These are phyloP conservation scores for Vigna angularis DNA, from an alignment of 306 rosid species.

Conservation along the genomic window DNA sequence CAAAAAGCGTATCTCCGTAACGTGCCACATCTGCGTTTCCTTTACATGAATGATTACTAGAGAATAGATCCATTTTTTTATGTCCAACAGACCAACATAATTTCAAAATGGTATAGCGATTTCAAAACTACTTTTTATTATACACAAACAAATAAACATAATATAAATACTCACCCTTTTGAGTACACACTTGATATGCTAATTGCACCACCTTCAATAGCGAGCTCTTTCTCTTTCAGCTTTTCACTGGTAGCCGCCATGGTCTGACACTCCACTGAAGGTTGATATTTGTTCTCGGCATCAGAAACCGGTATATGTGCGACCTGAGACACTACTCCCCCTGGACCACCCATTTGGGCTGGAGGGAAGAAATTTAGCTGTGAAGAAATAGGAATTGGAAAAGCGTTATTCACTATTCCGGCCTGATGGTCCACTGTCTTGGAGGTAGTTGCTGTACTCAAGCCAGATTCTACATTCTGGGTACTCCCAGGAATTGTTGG, in stretches of 20 bases:
- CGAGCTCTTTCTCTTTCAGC: conserved; percentile 79
- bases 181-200: conserved; percentile 92
- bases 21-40: conserved; percentile 17
- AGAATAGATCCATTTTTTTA: conserved; percentile 15
- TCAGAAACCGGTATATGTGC: conserved; percentile 63
- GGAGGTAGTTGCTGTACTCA: conserved; percentile 62
- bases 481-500: conserved; percentile 61
- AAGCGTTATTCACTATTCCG: conserved; percentile 59
- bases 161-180: conserved; percentile 73
- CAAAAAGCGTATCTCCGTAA: conserved; percentile 14
- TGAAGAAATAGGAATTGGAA: conserved; percentile 60
- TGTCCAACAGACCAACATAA: conserved; percentile 3
- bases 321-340: conserved; percentile 57
- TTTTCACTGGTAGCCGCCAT: conserved; percentile 61
- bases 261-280: conserved; percentile 57
- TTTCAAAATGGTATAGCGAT: background rate
- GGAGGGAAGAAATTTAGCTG: conserved; percentile 68
- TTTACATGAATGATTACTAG: conserved; percentile 7
- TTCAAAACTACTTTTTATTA: background rate
- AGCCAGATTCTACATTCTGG: conserved; percentile 66
- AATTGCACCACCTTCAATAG: conserved; percentile 86
- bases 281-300: conserved; percentile 56
- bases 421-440: conserved; percentile 62
- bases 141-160: background rate
- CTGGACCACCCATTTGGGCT: conserved; percentile 48